Conservation (phyloP, 345 rosid species). For the Arabidopsis arenosa region DNA sequence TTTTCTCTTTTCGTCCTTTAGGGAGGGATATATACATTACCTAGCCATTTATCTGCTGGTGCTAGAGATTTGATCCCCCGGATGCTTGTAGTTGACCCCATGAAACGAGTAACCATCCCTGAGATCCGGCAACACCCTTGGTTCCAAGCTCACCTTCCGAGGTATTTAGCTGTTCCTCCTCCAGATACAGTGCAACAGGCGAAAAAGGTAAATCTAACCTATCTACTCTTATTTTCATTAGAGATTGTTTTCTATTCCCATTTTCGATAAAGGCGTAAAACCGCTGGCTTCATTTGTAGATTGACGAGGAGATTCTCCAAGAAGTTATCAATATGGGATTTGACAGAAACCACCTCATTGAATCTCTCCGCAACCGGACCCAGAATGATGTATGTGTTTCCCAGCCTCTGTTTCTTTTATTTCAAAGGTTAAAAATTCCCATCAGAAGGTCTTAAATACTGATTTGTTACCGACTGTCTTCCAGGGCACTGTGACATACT, state of each 20-base stretch:
- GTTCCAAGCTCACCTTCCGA: constrained; percentile 88
- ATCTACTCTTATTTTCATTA: constrained; percentile 4
- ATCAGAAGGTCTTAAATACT: background rate
- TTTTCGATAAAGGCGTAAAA: background rate
- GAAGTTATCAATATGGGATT: constrained; percentile 79
- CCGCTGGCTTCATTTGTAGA: constrained; percentile 53
- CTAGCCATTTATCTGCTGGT: constrained; percentile 84
- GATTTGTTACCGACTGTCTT: constrained; percentile 33
- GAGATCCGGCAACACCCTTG: constrained; percentile 89
- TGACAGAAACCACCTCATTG: constrained; percentile 66
- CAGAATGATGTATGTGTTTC: constrained; percentile 66
- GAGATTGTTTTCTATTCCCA: background rate
- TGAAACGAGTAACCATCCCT: constrained; percentile 85
- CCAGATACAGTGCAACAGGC: constrained; percentile 79
- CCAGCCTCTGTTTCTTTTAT: constrained; percentile 23
- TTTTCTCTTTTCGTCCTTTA: constrained; percentile 41
- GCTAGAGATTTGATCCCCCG: constrained; percentile 92
- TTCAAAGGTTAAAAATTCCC: background rate
- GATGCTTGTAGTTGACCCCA: constrained; percentile 94
- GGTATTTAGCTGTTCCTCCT: constrained; percentile 85
- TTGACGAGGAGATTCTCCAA: constrained; percentile 85
- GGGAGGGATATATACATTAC: constrained; percentile 92
- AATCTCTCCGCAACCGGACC: constrained; percentile 73
- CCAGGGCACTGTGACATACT: constrained; percentile 95
- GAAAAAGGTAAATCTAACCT: constrained; percentile 57